A percentile compares a stretch with the other conserved stretches of the same genome.
phyloP scores from a whole-genome alignment of 352 stramenopile species.

The Pythium myriotylum region DNA sequence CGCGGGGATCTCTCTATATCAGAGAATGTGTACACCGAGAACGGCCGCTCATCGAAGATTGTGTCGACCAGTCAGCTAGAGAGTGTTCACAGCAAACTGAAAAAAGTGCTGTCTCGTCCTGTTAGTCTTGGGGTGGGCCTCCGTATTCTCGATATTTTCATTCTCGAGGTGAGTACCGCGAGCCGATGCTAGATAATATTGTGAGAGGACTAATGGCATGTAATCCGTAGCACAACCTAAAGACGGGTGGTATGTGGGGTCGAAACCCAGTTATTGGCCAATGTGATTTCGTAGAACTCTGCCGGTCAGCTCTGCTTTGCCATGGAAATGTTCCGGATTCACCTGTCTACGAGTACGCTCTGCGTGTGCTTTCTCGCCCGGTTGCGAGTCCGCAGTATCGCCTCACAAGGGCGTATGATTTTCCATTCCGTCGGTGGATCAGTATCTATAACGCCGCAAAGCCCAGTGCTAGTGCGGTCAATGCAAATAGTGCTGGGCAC shows the following conservation, averaged over 20 bases:
- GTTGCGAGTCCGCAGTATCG: slow-evolving; percentile 1
- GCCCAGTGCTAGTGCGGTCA: neutral
- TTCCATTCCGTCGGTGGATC: slow-evolving; percentile 1
- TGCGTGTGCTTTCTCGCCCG: neutral
- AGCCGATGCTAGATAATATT: neutral
- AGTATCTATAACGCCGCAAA: neutral
- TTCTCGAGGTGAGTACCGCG: slow-evolving; percentile 12
- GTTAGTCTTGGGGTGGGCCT: slow-evolving; percentile 9
- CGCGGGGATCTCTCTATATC: neutral
- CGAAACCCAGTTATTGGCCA: neutral
- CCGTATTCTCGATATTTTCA: slow-evolving; percentile 12
- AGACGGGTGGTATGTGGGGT: neutral
- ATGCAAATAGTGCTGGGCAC: too few relatives aligned
- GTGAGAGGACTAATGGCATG: neutral
- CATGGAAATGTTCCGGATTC: neutral
- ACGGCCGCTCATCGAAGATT: slow-evolving; percentile 1
- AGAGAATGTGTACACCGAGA: slow-evolving; percentile 6
- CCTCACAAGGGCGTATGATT: slow-evolving; percentile 2
- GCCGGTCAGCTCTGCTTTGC: slow-evolving; percentile 6
- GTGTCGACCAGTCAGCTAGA: slow-evolving; percentile 12
- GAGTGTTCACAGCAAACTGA: slow-evolving; percentile 5
- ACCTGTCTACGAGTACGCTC: neutral
- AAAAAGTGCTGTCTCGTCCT: slow-evolving; percentile 3
- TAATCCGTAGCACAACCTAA: slow-evolving; percentile 1
- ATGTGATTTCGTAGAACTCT: slow-evolving; percentile 1